Evolutionary conservation across 805 yeast genomes (phyloP), one percentile per base, ranked within the genome.

Genomic region (Saturnispora quitensis): DNA sequence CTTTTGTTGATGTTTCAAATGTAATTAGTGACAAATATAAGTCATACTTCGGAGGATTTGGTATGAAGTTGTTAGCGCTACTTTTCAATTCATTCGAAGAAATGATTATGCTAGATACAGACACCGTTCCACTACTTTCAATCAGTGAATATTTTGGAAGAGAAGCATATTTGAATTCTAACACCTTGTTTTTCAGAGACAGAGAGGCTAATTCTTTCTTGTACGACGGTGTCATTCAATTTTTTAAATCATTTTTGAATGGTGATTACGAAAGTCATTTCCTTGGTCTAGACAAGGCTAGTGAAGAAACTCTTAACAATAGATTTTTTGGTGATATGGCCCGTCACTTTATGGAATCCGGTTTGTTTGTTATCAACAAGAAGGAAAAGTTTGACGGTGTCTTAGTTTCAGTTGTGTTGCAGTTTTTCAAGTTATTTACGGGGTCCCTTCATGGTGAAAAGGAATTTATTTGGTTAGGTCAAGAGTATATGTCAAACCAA

Each of bases 391-490:
- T 77, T 48, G 66, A 71, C 50, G 75, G 82, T 3, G 61, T 77
- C 4, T 55, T 80, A 33, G 65, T 74, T 52, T 70, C 81, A 2
- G 65, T 69, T 7, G 59, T 66, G 17, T 55, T 75, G 54, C 77
- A 75, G 54, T 63, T 75, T 56, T 70, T 73, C 62, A 65, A 65
- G 50, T 63, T 75, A 25, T 69, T 74, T 24, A 65, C 72, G 0
- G 71, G 76, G 1, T 75, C 82, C 18, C 73, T 84, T 9, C 85
- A 86, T 73, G 95, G 95, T 40, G 95, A 86, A 56, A 86, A 86
- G 58, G 93, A 86, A 61, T 69, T 85, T 56, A 80, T 84, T 59
- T 84, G 91, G 91, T 61, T 86, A 34, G 87, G 86, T 2, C 77
- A 81, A 63, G 72, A 76, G 44, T 68, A 76, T 40, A 71, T 76